Evolutionary conservation across 2,329 filamentous ascomycete genomes (phyloP), one percentile per base, ranked within the genome.

Genomic region (Tolypocladium tundrense): DNA sequence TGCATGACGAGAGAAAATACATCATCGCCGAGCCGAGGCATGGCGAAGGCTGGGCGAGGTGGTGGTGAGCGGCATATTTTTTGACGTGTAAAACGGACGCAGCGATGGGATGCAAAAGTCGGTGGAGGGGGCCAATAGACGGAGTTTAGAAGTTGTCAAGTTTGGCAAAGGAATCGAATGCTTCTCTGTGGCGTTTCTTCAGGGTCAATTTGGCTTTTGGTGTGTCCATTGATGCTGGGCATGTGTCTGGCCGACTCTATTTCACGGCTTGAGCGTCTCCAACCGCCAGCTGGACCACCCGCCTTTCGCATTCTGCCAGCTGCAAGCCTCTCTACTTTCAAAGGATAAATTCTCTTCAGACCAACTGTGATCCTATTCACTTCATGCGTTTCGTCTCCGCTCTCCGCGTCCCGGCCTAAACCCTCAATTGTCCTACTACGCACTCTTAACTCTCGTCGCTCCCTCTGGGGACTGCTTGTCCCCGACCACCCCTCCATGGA

Each of bases 81-180:
- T 19, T 14, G 50, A 21, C 40, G 27, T 40, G 43, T 53, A 27
- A 54, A 48, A 48, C 51, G 50, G 54, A 51, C 16, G 39, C 54
- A 35, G n/a, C n/a, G 14, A 57, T 40, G 54, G 42, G 52, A 16
- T 13, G 11, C 4, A 41, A 52, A 21, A 52, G 33, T 53, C 40
- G 45, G 55, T 7, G 43, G 45, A 48, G 6, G 53, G n/a, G 51
- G 57, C 41, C 50, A 42, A 56, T 62, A 62, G 61, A 60, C 53
- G 53, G 56, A 54, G 53, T 55, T 53, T 57, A 57, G 61, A 57
- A 60, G 48, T 41, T 57, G 51, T 37, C 27, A 33, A 50, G 6
- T 33, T 50, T 43, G 54, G 54, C 37, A 58, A 54, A 55, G 39
- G 31, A 52, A 59, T 54, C 57, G 56, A 58, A 21, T 52, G 37